Evolutionary conservation across 208 protist species (phyloP).

Genomic region (Novymonas esmeraldas): DNA sequence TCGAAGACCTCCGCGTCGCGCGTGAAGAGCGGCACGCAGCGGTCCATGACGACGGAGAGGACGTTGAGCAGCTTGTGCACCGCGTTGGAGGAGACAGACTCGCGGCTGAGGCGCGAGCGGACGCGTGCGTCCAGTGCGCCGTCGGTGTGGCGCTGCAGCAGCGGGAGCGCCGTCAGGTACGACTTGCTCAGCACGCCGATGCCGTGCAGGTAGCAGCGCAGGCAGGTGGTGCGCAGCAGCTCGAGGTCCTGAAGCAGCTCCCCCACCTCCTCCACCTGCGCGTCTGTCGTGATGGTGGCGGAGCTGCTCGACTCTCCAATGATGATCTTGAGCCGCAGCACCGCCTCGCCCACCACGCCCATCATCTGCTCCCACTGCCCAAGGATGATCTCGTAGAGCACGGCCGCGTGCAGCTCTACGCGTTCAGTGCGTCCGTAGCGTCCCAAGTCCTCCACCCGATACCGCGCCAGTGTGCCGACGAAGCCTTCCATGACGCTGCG

Average conservation of each 20-base stretch:
- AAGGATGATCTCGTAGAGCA: slow-evolving; percentile 80
- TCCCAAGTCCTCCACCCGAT: slow-evolving; percentile 48
- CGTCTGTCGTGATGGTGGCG: slow-evolving; percentile 37
- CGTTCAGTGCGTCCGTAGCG: slow-evolving; percentile 42
- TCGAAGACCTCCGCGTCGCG: slow-evolving; percentile 71
- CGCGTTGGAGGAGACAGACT: slow-evolving; percentile 72
- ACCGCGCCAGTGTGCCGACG: slow-evolving; percentile 56
- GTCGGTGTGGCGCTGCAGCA: slow-evolving; percentile 38
- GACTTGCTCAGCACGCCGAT: slow-evolving; percentile 82
- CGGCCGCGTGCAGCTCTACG: slow-evolving; percentile 79
- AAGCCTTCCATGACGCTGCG: slow-evolving; percentile 63
- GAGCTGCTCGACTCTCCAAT: slow-evolving; percentile 81
- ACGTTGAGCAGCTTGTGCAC: slow-evolving; percentile 86
- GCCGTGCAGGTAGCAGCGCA: slow-evolving; percentile 75
- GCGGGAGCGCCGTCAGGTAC: slow-evolving; percentile 75
- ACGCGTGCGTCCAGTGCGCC: slow-evolving; percentile 53
- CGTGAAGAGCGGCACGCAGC: slow-evolving; percentile 70
- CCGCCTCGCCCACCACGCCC: slow-evolving; percentile 53
- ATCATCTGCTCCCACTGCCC: slow-evolving; percentile 82
- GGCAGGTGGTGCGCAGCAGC: slow-evolving; percentile 57
- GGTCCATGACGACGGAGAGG: slow-evolving; percentile 81
- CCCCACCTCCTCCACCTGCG: slow-evolving; percentile 64
- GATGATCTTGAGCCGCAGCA: slow-evolving; percentile 82
- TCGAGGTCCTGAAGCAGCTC: slow-evolving; percentile 82
- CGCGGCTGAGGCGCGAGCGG: slow-evolving; percentile 76